Percentiles rank a stretch among this genome's conserved stretches.
Conservation (phyloP, 2,329 filamentous ascomycete species). For the Fulvia fulva region DNA sequence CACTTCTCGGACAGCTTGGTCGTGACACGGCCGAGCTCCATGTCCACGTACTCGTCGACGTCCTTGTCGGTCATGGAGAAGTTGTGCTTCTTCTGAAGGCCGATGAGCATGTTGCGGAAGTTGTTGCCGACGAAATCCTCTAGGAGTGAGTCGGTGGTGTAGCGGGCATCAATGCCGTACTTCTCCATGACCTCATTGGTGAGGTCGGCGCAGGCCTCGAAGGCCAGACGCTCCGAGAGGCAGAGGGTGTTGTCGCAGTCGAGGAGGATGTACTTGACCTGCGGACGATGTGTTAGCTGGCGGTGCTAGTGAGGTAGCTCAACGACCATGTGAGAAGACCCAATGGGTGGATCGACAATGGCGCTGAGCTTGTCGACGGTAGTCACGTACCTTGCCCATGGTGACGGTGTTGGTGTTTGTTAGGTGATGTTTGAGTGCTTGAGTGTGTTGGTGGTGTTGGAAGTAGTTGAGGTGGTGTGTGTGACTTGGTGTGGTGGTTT, state of each 20-base stretch:
- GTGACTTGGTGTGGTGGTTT: background rate
- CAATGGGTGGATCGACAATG: background rate
- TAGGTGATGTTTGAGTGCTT: background rate
- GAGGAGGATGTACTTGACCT: slow-evolving; percentile 50
- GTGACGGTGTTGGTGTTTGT: slow-evolving; percentile 13
- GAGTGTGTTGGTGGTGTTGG: slow-evolving; percentile 1
- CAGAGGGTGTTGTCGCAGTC: slow-evolving; percentile 84
- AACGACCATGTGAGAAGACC: background rate
- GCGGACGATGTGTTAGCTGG: background rate
- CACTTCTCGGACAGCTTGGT: slow-evolving; percentile 58
- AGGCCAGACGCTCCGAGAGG: slow-evolving; percentile 83
- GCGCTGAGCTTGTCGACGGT: slow-evolving; percentile 5
- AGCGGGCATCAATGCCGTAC: slow-evolving; percentile 61
- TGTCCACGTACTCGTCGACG: slow-evolving; percentile 67
- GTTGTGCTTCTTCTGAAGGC: slow-evolving; percentile 69
- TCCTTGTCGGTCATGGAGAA: slow-evolving; percentile 67
- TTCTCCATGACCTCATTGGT: slow-evolving; percentile 78
- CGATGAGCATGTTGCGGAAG: slow-evolving; percentile 85
- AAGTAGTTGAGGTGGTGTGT: background rate
- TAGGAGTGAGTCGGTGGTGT: slow-evolving; percentile 75
- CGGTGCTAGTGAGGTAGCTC: slow-evolving; percentile 4
- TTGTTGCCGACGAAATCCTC: slow-evolving; percentile 88
- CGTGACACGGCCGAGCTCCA: slow-evolving; percentile 80
- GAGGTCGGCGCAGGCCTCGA: slow-evolving; percentile 84
- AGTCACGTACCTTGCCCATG: slow-evolving; percentile 27